These are phyloP conservation scores for Wickerhamiella azymoides DNA, from an alignment of 805 yeast genomes.

Conservation along the genomic window DNA sequence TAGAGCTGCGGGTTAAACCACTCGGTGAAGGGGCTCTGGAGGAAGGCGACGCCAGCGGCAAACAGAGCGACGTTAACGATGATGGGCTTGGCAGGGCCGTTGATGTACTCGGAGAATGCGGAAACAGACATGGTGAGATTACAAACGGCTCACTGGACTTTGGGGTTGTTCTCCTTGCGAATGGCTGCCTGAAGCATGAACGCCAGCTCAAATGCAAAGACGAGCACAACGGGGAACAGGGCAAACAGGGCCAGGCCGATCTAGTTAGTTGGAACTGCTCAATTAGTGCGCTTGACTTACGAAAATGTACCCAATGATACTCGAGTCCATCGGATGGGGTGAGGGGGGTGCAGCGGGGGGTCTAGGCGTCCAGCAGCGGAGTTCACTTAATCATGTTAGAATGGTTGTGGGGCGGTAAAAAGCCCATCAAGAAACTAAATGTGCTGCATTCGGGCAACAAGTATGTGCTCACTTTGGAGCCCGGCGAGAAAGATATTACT, in stretches of 20 bases:
- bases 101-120: slow-evolving; percentile 15
- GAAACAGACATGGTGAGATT: slow-evolving; percentile 8
- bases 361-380: not conserved
- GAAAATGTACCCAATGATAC: slow-evolving; percentile 13
- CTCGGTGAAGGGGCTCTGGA: slow-evolving; percentile 28
- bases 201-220: slow-evolving; percentile 15
- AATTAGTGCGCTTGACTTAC: slow-evolving; percentile 9
- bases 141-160: not conserved
- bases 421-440: slow-evolving; percentile 8
- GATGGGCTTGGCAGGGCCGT: slow-evolving; percentile 19
- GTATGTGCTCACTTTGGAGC: slow-evolving; percentile 16
- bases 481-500: slow-evolving; percentile 47
- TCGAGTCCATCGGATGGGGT: slow-evolving; percentile 7
- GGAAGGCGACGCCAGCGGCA: slow-evolving; percentile 27
- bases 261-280: slow-evolving; percentile 9
- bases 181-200: slow-evolving; percentile 9
- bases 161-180: not conserved
- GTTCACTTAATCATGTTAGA: not conserved
- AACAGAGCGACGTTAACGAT: slow-evolving; percentile 19
- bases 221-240: slow-evolving; percentile 25
- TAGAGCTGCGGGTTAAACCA: slow-evolving; percentile 27
- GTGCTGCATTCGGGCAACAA: slow-evolving; percentile 17
- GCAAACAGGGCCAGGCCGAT: slow-evolving; percentile 29
- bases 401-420: not conserved
- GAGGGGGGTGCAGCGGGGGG: no score